phyloP scores from a whole-genome alignment of 306 rosid species.

The Dryas drummondii region DNA sequence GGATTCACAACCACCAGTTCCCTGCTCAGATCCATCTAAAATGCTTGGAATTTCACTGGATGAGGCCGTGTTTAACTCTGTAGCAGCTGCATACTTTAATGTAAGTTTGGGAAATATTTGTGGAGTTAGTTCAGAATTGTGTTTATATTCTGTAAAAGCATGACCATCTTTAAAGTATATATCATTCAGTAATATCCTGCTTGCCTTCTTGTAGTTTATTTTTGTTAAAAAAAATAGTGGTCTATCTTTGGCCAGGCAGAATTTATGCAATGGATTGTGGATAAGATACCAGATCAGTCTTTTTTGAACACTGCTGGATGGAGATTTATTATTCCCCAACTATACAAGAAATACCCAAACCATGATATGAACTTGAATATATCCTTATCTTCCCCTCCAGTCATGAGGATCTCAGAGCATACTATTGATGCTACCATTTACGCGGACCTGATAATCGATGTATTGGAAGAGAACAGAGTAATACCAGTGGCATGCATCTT shows the following conservation, averaged over 20 bases:
- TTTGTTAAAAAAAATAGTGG: conserved; percentile 10
- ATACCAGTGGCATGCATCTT: conserved; percentile 89
- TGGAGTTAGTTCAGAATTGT: background rate
- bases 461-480: conserved; percentile 49
- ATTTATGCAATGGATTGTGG: conserved; percentile 91
- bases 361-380: conserved; percentile 76
- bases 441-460: conserved; percentile 67
- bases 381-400: conserved; percentile 74
- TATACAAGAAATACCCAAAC: conserved; percentile 88
- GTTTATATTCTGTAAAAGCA: background rate
- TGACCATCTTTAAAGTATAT: conserved; percentile 1
- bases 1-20: conserved; percentile 41
- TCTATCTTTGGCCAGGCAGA: conserved; percentile 57
- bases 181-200: conserved; percentile 4
- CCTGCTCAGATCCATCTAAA: conserved; percentile 60
- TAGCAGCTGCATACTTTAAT: conserved; percentile 59
- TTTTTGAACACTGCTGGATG: conserved; percentile 86
- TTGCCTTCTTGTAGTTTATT: conserved; percentile 1
- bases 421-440: conserved; percentile 42
- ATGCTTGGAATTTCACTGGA: conserved; percentile 85
- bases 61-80: conserved; percentile 84
- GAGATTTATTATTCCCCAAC: conserved; percentile 89
- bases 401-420: conserved; percentile 55
- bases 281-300: conserved; percentile 77
- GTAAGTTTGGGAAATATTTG: conserved; percentile 44